Evolutionary conservation across 257 asterid genomes (phyloP), one percentile per base, ranked within the genome.

Genomic region (Solanum tarapatanum): DNA sequence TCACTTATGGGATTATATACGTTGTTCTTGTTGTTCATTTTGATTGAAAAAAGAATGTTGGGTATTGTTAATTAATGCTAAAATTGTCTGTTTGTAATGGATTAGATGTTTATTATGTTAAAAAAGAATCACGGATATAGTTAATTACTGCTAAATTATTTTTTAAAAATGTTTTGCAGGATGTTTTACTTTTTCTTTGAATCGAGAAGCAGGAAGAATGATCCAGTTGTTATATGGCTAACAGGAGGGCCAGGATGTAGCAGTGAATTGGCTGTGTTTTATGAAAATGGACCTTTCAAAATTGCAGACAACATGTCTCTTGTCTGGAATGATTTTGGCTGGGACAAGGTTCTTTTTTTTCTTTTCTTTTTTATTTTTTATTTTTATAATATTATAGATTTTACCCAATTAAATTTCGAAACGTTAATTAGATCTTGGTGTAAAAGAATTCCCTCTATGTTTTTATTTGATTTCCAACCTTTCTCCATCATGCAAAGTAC

Each of bases 181-280:
- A 93, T 96, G 98, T 96, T 96, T 92, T 96, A 95, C 80, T 92
- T 89, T 37, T 94, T 94, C 94, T 95, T 94, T 45, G 94, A 95
- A 87, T 93, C 99, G 11, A 92, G 98, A 30, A 90, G 19, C 82
- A 91, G 66, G 70, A 91, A 75, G 66, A 90, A 80, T 9, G 97
- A 87, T 51, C 98, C 98, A 2, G 95, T 96, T 13, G 97, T 94
- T 16, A 73, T 96, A 69, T 95, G 97, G 98, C 87, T 96, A 74
- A 91, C 95, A 0, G 98, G 98, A 87, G 98, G 99, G 10, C 98
- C 98, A 1, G 98, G 99, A 26, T 96, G 98, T 90, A 93, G 97
- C 73, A 48, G 97, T 88, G 93, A 93, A 21, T 36, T 94, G 86
- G 98, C 98, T 69, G 90, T 96, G 92, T 96, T 96, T 84, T 94